Percentiles rank a stretch among this genome's conserved stretches.
These are phyloP conservation scores for Senna tora DNA, from an alignment of 306 rosid genomes.

Conservation along the genomic window DNA sequence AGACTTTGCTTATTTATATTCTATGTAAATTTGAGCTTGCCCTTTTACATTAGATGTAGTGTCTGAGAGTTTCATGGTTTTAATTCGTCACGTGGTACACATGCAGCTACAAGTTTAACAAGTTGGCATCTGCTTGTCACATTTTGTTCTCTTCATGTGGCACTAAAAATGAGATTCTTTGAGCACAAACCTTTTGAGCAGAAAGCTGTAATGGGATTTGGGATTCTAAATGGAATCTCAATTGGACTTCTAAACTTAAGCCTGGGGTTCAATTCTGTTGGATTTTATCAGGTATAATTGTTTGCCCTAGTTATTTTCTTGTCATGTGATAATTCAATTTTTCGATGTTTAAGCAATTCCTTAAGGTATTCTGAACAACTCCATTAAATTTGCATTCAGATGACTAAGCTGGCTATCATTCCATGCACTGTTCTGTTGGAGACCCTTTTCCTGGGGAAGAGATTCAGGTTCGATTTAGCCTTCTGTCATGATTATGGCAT, in stretches of 20 bases:
- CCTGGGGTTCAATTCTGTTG: slow-evolving; percentile 66
- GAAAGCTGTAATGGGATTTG: slow-evolving; percentile 65
- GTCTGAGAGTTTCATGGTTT: slow-evolving; percentile 3
- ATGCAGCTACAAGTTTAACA: slow-evolving; percentile 65
- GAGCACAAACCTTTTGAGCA: slow-evolving; percentile 67
- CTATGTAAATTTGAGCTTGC: background rate
- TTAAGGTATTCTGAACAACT: slow-evolving; percentile 29
- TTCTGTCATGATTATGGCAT: slow-evolving; percentile 17
- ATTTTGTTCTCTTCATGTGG: slow-evolving; percentile 68
- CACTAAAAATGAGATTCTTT: slow-evolving; percentile 55
- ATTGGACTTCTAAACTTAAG: slow-evolving; percentile 67
- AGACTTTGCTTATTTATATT: slow-evolving; percentile 14
- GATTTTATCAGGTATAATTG: slow-evolving; percentile 56
- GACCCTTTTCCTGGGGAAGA: slow-evolving; percentile 57
- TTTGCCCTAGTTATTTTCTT: slow-evolving; percentile 7
- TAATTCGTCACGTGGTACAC: slow-evolving; percentile 21
- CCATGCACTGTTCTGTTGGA: slow-evolving; percentile 62
- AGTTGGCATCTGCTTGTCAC: slow-evolving; percentile 71
- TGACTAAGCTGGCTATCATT: slow-evolving; percentile 70
- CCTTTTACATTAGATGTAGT: background rate
- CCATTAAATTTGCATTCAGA: slow-evolving; percentile 50
- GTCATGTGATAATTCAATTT: slow-evolving; percentile 3
- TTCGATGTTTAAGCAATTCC: slow-evolving; percentile 24
- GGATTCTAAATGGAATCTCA: slow-evolving; percentile 64
- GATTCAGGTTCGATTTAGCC: slow-evolving; percentile 51